Conservation (phyloP, 495 filamentous ascomycete genomes). For the Schizothecium vesticola region DNA sequence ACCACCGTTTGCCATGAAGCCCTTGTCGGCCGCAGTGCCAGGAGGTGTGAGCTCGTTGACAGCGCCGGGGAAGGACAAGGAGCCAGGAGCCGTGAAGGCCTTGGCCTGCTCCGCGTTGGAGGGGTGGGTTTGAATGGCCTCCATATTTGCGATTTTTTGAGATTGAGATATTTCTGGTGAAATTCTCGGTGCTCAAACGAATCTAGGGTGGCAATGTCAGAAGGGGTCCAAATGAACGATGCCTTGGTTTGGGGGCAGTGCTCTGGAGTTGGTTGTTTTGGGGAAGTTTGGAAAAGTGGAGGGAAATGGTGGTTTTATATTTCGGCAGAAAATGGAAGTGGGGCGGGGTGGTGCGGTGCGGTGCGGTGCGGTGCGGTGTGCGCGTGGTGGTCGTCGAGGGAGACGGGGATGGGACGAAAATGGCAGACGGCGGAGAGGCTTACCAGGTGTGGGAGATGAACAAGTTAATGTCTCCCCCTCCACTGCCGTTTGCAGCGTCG, state of each 20-base stretch:
- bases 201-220: conserved; percentile 12
- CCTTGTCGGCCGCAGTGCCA: conserved; percentile 48
- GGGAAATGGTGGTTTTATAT: not conserved
- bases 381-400: not conserved
- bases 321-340: not conserved
- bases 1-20: conserved; percentile 45
- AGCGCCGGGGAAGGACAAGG: conserved; percentile 83
- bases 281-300: not conserved
- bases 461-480: conserved; percentile 98
- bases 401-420: not conserved
- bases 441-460: conserved; percentile 88
- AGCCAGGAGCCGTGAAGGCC: conserved; percentile 83
- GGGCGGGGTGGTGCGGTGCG: not conserved
- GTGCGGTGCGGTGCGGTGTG: not conserved
- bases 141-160: conserved; percentile 53
- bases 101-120: conserved; percentile 83
- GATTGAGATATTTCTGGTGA: conserved; percentile 7
- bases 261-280: not conserved
- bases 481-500: conserved; percentile 36
- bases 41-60: conserved; percentile 76
- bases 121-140: conserved; percentile 83
- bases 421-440: conserved; percentile 33
- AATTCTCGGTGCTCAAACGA: conserved; percentile 17
- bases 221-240: not conserved
- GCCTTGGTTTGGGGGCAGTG: not conserved